phyloP scores from a whole-genome alignment of 352 stramenopile genomes.

The Phytophthora kernoviae region DNA sequence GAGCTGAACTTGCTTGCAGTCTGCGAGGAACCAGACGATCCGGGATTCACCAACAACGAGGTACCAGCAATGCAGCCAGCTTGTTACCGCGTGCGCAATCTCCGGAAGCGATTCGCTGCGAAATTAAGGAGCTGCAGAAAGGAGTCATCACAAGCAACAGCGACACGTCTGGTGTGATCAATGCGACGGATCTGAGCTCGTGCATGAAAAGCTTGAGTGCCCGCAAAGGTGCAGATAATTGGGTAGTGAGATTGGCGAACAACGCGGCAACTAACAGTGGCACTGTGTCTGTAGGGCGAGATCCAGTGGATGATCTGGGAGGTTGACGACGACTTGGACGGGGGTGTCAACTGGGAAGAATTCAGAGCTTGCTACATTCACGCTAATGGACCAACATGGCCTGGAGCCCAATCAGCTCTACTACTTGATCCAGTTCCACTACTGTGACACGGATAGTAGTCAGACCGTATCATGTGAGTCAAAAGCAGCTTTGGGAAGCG shows the following conservation, averaged over 20 bases:
- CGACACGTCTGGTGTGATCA: slow-evolving; percentile 46
- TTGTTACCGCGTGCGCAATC: neutral
- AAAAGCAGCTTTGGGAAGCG: too few relatives aligned
- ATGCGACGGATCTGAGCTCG: slow-evolving; percentile 44
- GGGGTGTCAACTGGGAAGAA: slow-evolving; percentile 90
- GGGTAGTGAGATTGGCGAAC: neutral
- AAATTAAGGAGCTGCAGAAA: slow-evolving; percentile 59
- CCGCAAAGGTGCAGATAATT: slow-evolving; percentile 35
- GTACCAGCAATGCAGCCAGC: slow-evolving; percentile 8
- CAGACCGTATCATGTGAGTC: slow-evolving; percentile 78
- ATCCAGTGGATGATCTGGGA: slow-evolving; percentile 98
- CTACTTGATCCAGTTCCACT: slow-evolving; percentile 94
- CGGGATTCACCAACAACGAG: neutral
- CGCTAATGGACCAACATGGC: slow-evolving; percentile 88
- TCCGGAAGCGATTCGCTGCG: slow-evolving; percentile 29
- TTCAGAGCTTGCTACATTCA: slow-evolving; percentile 93
- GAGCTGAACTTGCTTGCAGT: slow-evolving; percentile 41
- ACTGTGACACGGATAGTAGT: slow-evolving; percentile 92
- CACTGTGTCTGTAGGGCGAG: slow-evolving; percentile 70
- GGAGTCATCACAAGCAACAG: slow-evolving; percentile 39
- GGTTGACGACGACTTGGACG: slow-evolving; percentile 95
- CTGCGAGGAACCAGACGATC: slow-evolving; percentile 23
- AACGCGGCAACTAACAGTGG: too few relatives aligned
- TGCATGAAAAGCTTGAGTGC: slow-evolving; percentile 41
- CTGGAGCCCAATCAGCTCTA: slow-evolving; percentile 94